phyloP scores from a whole-genome alignment of 2,329 filamentous ascomycete genomes.

The Trichoderma arundinaceum region DNA sequence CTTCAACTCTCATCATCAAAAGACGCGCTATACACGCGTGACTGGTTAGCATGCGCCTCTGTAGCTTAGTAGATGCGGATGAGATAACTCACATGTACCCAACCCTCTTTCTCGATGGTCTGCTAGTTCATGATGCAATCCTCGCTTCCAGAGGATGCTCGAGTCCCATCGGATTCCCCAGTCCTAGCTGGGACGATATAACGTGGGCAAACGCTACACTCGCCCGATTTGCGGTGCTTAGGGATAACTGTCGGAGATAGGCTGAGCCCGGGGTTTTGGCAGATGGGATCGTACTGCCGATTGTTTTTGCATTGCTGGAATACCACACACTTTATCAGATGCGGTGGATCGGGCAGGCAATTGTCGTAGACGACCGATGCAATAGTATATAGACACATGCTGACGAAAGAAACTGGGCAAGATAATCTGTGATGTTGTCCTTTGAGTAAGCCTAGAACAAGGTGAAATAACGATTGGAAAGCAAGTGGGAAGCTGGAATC shows the following conservation, averaged over 20 bases:
- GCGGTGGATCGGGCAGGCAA: conserved; percentile 3
- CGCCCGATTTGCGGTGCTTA: not conserved
- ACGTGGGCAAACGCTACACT: not conserved
- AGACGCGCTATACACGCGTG: too few species aligned
- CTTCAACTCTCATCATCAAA: too few species aligned
- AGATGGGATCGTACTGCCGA: not conserved
- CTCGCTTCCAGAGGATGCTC: too few species aligned
- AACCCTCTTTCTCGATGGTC: too few species aligned
- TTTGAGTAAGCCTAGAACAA: too few species aligned
- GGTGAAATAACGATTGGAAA: not conserved
- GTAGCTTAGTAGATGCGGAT: too few species aligned
- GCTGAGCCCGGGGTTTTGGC: not conserved
- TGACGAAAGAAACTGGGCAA: not conserved
- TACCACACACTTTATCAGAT: conserved; percentile 7
- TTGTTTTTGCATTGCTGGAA: not conserved
- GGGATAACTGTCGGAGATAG: not conserved
- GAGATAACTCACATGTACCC: too few species aligned
- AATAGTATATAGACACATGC: conserved; percentile 1
- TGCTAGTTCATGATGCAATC: too few species aligned
- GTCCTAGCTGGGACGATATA: not conserved
- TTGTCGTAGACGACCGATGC: not conserved
- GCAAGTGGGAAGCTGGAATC: not conserved
- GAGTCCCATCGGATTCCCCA: not conserved
- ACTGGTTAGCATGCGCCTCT: too few species aligned
- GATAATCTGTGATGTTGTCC: too few species aligned